These are phyloP conservation scores for Sphagnum fallax DNA, from an alignment of 228 moss, liverwort and hornwort species.

Conservation along the genomic window DNA sequence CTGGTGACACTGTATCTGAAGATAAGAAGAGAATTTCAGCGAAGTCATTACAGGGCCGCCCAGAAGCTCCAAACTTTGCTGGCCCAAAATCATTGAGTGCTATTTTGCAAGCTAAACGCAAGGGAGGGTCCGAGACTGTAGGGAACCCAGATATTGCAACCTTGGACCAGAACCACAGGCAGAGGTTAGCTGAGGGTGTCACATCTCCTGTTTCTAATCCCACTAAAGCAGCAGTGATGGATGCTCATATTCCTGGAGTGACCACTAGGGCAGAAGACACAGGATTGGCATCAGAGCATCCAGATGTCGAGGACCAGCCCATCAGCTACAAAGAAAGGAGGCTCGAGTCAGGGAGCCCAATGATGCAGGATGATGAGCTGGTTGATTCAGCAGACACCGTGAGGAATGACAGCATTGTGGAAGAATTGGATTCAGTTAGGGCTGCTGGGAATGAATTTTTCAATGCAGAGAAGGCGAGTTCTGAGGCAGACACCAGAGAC, in stretches of 20 bases:
- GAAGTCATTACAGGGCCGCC: constrained; percentile 16
- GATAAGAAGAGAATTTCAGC: constrained; percentile 38
- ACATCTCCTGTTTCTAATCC: too few species aligned
- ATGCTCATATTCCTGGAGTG: too few species aligned
- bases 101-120: constrained; percentile 43
- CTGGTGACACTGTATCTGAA: constrained; percentile 17
- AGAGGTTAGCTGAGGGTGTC: too few species aligned
- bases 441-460: background rate
- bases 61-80: constrained; percentile 33
- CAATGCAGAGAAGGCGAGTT: background rate
- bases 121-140: constrained; percentile 23
- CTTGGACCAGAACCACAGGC: constrained; percentile 23
- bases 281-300: too few species aligned
- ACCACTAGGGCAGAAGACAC: too few species aligned
- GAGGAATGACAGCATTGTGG: constrained; percentile 4
- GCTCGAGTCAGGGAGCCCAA: too few species aligned
- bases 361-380: background rate
- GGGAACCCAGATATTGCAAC: constrained; percentile 11
- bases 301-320: too few species aligned
- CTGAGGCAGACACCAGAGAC: constrained; percentile 21
- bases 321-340: too few species aligned
- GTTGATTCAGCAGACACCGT: constrained; percentile 4
- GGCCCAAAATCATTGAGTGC: constrained; percentile 54
- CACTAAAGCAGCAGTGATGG: too few species aligned
- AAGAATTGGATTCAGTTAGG: constrained; percentile 18